Evolutionary conservation across 2,329 filamentous ascomycete species (phyloP).

Genomic region (Sporothrix brasiliensis): DNA sequence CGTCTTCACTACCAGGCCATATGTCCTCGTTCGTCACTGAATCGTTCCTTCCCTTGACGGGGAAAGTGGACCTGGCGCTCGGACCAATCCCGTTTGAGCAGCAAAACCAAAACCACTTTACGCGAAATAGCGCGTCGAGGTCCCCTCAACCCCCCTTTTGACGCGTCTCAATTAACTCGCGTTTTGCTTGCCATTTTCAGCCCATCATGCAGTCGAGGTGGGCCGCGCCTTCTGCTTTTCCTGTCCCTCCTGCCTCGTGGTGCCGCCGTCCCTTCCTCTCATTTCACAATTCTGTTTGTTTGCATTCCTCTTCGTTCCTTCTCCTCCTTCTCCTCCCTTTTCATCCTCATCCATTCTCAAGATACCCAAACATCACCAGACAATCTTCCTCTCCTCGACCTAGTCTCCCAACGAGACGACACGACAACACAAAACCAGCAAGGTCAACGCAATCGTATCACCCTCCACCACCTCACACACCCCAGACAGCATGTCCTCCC

Average conservation of each 20-base stretch:
- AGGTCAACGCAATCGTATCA: background rate
- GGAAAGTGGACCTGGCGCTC: background rate
- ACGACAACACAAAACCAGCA: background rate
- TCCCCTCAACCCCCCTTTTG: constrained; percentile 30
- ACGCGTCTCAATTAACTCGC: constrained; percentile 38
- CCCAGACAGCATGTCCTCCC: constrained; percentile 61
- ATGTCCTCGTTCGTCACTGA: too few species aligned
- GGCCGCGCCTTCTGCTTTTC: constrained; percentile 28
- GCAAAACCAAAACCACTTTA: constrained; percentile 45
- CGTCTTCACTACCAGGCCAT: too few species aligned
- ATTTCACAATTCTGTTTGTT: background rate
- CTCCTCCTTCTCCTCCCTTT: background rate
- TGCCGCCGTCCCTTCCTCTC: constrained; percentile 8
- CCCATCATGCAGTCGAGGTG: constrained; percentile 27
- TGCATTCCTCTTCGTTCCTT: background rate
- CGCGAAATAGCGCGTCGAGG: constrained; percentile 43
- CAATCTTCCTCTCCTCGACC: background rate
- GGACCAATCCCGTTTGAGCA: background rate
- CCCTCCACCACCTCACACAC: constrained; percentile 4
- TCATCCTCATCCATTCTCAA: constrained; percentile 5
- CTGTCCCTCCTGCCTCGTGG: constrained; percentile 7
- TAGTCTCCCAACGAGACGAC: background rate
- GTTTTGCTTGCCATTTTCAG: constrained; percentile 29
- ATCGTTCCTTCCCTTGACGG: background rate
- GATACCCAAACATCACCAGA: background rate